phyloP scores from a whole-genome alignment of 371 early-diverging fungal species.

The Mucor plumbeus region DNA sequence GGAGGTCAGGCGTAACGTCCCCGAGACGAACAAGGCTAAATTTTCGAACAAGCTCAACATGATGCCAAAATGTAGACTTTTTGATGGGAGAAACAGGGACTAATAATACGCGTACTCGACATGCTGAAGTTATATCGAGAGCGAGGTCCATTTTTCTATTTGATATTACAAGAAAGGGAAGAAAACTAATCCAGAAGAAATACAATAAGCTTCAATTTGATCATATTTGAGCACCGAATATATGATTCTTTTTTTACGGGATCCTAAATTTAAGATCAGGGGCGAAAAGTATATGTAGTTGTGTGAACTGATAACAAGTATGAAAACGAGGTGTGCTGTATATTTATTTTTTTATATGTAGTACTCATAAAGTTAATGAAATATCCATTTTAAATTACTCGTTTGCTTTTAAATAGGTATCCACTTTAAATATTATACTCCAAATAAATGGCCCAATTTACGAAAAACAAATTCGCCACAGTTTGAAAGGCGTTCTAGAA shows the following conservation, averaged over 20 bases:
- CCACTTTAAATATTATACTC: no score
- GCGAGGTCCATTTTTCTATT: slow-evolving; percentile 46
- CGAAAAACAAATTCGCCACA: no score
- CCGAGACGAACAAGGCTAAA: slow-evolving; percentile 61
- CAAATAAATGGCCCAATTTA: no score
- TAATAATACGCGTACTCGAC: slow-evolving; percentile 73
- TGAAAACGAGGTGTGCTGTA: no score
- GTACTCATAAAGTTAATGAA: no score
- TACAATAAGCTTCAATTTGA: slow-evolving; percentile 4
- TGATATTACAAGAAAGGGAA: not conserved
- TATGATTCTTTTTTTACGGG: not conserved
- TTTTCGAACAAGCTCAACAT: slow-evolving; percentile 69
- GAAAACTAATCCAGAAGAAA: not conserved
- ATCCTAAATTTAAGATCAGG: no score
- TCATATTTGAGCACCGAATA: not conserved
- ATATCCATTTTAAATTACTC: no score
- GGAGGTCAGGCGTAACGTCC: slow-evolving; percentile 68
- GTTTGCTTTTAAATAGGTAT: no score
- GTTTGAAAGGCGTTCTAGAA: no score
- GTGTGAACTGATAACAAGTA: no score
- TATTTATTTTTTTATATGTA: no score
- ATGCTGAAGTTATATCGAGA: slow-evolving; percentile 63
- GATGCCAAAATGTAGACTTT: slow-evolving; percentile 69
- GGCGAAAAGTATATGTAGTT: no score
- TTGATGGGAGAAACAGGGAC: slow-evolving; percentile 81